Percentiles rank a stretch among this genome's conserved stretches.
Evolutionary conservation across 164 flowering plant genomes (phyloP).

Genomic region (Vitis cinerea): DNA sequence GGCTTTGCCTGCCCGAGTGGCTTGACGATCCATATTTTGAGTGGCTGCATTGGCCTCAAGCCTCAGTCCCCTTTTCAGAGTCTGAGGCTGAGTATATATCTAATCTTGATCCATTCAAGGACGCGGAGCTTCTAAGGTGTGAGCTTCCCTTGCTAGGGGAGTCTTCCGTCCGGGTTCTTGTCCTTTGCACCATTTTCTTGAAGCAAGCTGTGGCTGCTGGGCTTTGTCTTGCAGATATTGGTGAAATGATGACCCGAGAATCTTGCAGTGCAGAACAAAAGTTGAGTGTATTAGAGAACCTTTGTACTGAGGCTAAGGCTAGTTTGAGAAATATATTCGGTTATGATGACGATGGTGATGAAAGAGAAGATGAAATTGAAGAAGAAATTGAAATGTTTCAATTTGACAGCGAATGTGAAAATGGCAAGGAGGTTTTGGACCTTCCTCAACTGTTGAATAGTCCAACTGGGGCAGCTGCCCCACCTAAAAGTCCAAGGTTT

Average conservation of each 20-base stretch:
- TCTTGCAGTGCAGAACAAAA: slow-evolving; percentile 48
- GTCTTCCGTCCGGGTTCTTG: slow-evolving; percentile 60
- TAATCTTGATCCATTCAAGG: slow-evolving; percentile 65
- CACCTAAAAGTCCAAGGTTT: slow-evolving; percentile 32
- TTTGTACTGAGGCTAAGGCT: slow-evolving; percentile 54
- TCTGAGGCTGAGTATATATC: slow-evolving; percentile 64
- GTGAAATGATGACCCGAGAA: slow-evolving; percentile 79
- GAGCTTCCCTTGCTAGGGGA: slow-evolving; percentile 62
- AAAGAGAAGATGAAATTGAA: slow-evolving; percentile 4
- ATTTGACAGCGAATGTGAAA: slow-evolving; percentile 40
- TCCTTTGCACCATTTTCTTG: slow-evolving; percentile 73
- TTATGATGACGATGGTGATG: slow-evolving; percentile 5
- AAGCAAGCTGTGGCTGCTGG: slow-evolving; percentile 60
- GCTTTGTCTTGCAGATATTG: slow-evolving; percentile 71
- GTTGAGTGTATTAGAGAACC: slow-evolving; percentile 53
- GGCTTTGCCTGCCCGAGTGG: slow-evolving; percentile 82
- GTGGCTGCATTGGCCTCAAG: slow-evolving; percentile 97
- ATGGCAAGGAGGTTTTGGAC: slow-evolving; percentile 8
- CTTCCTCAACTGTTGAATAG: slow-evolving; percentile 18
- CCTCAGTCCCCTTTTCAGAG: slow-evolving; percentile 76
- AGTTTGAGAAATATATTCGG: slow-evolving; percentile 4
- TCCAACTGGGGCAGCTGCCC: slow-evolving; percentile 24
- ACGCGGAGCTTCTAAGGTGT: slow-evolving; percentile 57
- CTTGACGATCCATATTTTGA: slow-evolving; percentile 92
- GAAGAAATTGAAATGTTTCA: slow-evolving; percentile 31